These are phyloP conservation scores for Aspergillus pseudoglaucus DNA, from an alignment of 2,329 filamentous ascomycete species.

Conservation along the genomic window DNA sequence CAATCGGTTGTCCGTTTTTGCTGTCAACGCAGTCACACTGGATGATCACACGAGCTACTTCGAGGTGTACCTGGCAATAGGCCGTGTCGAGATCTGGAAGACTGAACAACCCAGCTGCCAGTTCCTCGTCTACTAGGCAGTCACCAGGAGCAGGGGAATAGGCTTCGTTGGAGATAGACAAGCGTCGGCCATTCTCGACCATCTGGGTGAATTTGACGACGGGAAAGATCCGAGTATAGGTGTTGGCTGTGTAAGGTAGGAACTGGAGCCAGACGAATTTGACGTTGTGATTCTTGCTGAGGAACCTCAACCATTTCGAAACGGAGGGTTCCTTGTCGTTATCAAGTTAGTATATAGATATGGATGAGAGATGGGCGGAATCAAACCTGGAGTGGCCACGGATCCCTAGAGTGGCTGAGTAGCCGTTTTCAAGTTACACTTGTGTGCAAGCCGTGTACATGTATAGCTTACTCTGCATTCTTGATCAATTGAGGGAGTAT, in stretches of 20 bases:
- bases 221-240: background rate
- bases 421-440: no score
- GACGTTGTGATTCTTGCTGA: background rate
- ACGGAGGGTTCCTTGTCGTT: background rate
- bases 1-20: background rate
- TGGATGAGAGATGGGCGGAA: no score
- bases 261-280: constrained; percentile 4
- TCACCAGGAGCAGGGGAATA: background rate
- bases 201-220: background rate
- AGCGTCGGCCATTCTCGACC: background rate
- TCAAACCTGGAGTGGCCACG: no score
- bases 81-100: background rate
- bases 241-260: background rate
- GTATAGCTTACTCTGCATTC: no score
- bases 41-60: background rate
- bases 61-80: background rate
- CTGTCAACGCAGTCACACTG: background rate
- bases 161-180: background rate
- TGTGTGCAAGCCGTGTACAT: no score
- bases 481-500: no score
- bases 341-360: no score
- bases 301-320: background rate
- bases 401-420: no score
- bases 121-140: background rate
- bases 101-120: background rate